Evolutionary conservation across 371 early-diverging fungal species (phyloP), one percentile per base, ranked within the genome.

Genomic region (Dinochytrium kinnereticum): DNA sequence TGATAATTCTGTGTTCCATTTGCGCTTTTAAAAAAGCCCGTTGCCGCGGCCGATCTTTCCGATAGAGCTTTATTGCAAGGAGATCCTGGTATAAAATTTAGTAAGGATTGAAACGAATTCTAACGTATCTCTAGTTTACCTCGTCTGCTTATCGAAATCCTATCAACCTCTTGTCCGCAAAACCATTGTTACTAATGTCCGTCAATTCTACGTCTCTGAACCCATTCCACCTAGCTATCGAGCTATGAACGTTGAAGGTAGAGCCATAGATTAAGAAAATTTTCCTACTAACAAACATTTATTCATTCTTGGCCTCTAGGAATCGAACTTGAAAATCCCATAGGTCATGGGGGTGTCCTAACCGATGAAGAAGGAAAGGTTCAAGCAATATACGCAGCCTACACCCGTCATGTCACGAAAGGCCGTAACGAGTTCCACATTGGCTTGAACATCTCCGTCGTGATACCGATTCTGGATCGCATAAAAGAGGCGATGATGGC

Each of bases 271-370:
- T 68, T 72, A 28, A 21, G 7, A 1, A 33, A 3, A 7, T 51
- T 69, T 2, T 19, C 36, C 26, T 15, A 17, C 19, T 3, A 0
- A 26, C 3, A 64, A 1, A 39, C n/a, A 26, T 10, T n/a, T 59
- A 59, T 5, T 51, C 30, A 37, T 36, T 31, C 37, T 21, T n/a
- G 10, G 36, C 21, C 37, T 28, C 24, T 33, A 74, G 69, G 76
- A 1, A 71, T 78, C 64, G 76, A 83, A 66, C 78, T 83, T 36
- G 83, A 83, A 70, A 83, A 80, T 61, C 83, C 83, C 2, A 50
- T 83, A 15, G 26, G 57, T 13, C 69, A 75, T 21, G 80, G 76
- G n/a, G 83, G 83, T 1, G 83, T 83, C 39, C 70, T 83, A 17
- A 71, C 70, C 7, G 76, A 75, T 31, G 74, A 69, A 2, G 50